Conservation (phyloP, 495 filamentous ascomycete genomes). For the Pyronema domesticum region DNA sequence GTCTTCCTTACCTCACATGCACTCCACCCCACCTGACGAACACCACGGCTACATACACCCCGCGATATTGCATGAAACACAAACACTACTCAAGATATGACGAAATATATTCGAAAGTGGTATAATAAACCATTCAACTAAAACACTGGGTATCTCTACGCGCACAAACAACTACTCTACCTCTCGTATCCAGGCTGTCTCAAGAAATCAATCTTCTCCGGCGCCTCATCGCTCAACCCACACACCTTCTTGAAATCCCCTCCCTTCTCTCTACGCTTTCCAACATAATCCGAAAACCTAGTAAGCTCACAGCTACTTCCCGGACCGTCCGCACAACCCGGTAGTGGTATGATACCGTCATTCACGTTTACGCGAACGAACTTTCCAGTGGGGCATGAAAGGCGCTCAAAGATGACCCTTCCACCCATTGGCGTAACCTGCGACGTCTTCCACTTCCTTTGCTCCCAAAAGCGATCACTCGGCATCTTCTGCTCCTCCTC, state of each 20-base stretch:
- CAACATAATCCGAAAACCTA: slow-evolving; percentile 30
- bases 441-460: slow-evolving; percentile 37
- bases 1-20: too few species aligned
- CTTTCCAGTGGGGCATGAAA: slow-evolving; percentile 27
- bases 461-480: slow-evolving; percentile 26
- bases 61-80: too few species aligned
- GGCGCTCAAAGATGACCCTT: slow-evolving; percentile 37
- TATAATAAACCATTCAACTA: neutral
- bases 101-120: too few species aligned
- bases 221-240: slow-evolving; percentile 25
- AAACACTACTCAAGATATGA: too few species aligned
- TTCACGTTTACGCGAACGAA: slow-evolving; percentile 42
- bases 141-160: neutral
- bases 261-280: slow-evolving; percentile 17
- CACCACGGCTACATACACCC: too few species aligned
- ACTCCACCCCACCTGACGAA: too few species aligned
- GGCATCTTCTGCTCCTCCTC: slow-evolving; percentile 31
- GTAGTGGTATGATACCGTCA: slow-evolving; percentile 37
- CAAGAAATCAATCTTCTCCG: slow-evolving; percentile 29
- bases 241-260: slow-evolving; percentile 31
- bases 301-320: slow-evolving; percentile 35
- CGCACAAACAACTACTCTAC: neutral
- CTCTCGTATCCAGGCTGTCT: slow-evolving; percentile 24
- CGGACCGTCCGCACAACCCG: slow-evolving; percentile 34
- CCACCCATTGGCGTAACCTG: slow-evolving; percentile 42